phyloP scores from a whole-genome alignment of 176 grass and related monocot species.

The Tillandsia fasciculata region DNA sequence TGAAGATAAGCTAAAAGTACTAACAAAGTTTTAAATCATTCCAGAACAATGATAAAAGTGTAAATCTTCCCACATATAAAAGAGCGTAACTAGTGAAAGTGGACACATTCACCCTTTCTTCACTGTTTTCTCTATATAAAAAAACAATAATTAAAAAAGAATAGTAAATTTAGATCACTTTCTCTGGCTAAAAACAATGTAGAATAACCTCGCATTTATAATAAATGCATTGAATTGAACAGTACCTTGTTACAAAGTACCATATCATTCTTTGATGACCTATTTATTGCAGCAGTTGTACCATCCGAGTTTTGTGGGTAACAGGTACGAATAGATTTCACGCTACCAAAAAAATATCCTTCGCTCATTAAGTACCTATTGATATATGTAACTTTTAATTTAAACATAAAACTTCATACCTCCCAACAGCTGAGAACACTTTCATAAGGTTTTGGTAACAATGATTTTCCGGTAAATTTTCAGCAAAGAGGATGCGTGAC shows the following conservation, averaged over 20 bases:
- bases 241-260: constrained; percentile 2
- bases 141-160: no score
- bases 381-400: background rate
- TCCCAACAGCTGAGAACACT: constrained; percentile 4
- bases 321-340: constrained; percentile 1
- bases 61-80: no score
- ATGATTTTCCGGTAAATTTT: constrained; percentile 12
- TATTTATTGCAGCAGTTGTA: background rate
- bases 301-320: background rate
- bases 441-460: constrained; percentile 12
- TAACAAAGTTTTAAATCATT: no score
- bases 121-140: no score
- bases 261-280: constrained; percentile 6
- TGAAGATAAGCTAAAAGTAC: no score
- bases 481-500: background rate
- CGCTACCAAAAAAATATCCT: background rate
- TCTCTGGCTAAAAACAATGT: no score
- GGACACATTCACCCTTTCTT: no score
- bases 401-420: background rate
- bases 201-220: no score
- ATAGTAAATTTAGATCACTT: no score
- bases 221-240: no score
- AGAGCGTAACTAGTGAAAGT: no score
- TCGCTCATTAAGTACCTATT: background rate
- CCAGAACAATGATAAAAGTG: no score